Percentiles rank a stretch among this genome's conserved stretches.
These are phyloP conservation scores for Neoboletus brunneissimus DNA, from an alignment of 768 basidiomycete genomes.

Conservation along the genomic window DNA sequence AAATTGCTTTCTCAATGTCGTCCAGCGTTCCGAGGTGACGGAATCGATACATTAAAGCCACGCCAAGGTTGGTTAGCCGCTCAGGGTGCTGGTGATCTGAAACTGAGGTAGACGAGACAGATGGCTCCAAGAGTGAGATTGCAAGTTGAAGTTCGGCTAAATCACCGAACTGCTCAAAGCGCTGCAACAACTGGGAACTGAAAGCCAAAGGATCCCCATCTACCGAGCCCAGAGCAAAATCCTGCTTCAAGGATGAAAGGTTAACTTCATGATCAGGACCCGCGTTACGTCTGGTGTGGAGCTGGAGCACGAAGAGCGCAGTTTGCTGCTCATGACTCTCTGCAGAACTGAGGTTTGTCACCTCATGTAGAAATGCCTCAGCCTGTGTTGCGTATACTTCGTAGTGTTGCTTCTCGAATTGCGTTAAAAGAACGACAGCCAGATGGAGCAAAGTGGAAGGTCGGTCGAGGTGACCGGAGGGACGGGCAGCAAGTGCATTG, in stretches of 20 bases:
- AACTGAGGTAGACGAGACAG: background rate
- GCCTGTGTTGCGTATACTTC: background rate
- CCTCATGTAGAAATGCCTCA: background rate
- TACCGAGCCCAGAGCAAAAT: background rate
- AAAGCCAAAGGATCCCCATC: background rate
- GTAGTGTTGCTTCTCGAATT: background rate
- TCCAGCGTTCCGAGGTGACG: no score
- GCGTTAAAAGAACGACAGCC: background rate
- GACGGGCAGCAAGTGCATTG: background rate
- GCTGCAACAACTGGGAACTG: background rate
- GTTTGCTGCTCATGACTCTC: background rate
- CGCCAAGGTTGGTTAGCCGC: background rate
- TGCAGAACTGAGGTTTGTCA: background rate
- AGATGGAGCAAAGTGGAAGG: no score
- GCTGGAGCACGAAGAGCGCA: background rate
- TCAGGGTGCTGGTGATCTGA: background rate
- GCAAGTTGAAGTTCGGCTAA: slow-evolving; percentile 1
- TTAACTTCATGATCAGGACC: background rate
- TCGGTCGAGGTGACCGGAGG: background rate
- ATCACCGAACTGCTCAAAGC: background rate
- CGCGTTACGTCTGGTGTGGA: background rate
- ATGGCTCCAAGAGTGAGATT: background rate
- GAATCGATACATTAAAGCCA: slow-evolving; percentile 1
- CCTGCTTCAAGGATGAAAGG: background rate
- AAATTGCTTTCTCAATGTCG: no score